A percentile compares a stretch with the other conserved stretches of the same genome.
phyloP scores from a whole-genome alignment of 805 yeast species.

The Sungouiella blattae region DNA sequence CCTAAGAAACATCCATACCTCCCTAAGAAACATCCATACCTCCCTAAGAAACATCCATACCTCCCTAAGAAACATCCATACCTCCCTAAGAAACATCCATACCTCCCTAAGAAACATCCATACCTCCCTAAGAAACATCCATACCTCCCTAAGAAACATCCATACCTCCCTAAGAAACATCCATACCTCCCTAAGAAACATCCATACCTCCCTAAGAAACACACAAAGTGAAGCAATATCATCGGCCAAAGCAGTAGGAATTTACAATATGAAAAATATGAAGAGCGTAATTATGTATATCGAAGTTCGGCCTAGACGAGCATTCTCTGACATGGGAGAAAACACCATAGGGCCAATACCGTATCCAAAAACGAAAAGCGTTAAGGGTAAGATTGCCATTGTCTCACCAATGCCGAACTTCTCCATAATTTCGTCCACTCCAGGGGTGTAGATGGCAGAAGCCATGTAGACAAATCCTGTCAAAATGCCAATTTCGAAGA shows the following conservation, averaged over 20 bases:
- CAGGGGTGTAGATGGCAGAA: constrained; percentile 54
- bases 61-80: too few relatives aligned
- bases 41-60: too few relatives aligned
- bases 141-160: too few relatives aligned
- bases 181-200: too few relatives aligned
- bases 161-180: too few relatives aligned
- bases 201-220: too few relatives aligned
- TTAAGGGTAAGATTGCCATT: constrained; percentile 47
- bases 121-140: too few relatives aligned
- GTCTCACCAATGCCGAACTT: constrained; percentile 44
- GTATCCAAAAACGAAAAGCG: constrained; percentile 56
- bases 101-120: too few relatives aligned
- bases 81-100: too few relatives aligned
- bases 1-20: too few relatives aligned
- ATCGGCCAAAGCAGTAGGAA: constrained; percentile 49
- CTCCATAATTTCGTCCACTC: constrained; percentile 41
- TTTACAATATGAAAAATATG: constrained; percentile 47
- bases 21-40: too few relatives aligned
- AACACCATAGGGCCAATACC: constrained; percentile 58
- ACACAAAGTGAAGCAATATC: constrained; percentile 49
- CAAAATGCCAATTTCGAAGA: constrained; percentile 38
- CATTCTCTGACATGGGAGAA: constrained; percentile 57
- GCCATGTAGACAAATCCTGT: constrained; percentile 53
- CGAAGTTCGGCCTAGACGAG: constrained; percentile 48
- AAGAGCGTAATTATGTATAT: constrained; percentile 46